Conservation (phyloP, 2,329 filamentous ascomycete genomes). For the Xylariaceae sp. region DNA sequence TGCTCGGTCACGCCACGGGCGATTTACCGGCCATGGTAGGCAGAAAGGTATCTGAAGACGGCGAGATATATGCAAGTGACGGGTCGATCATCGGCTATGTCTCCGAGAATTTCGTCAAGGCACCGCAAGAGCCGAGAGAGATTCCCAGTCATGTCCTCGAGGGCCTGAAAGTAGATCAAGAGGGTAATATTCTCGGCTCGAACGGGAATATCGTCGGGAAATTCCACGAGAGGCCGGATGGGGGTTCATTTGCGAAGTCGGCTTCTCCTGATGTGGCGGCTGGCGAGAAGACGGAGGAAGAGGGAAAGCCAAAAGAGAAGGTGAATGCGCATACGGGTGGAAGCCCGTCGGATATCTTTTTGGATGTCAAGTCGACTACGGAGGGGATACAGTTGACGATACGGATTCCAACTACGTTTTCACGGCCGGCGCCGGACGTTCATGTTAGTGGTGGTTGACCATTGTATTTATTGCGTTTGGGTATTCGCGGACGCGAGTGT, state of each 20-base stretch:
- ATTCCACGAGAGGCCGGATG: constrained; percentile 38
- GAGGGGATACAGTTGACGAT: constrained; percentile 54
- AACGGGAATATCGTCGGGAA: constrained; percentile 43
- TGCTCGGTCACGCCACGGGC: constrained; percentile 47
- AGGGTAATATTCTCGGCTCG: constrained; percentile 42
- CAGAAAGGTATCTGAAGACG: constrained; percentile 39
- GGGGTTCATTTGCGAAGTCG: constrained; percentile 18
- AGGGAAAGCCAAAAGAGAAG: constrained; percentile 27
- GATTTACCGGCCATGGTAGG: constrained; percentile 53
- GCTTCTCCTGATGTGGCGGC: background rate
- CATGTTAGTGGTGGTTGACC: background rate
- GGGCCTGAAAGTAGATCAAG: constrained; percentile 38
- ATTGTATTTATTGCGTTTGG: background rate
- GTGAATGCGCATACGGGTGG: constrained; percentile 35
- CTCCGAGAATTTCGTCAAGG: constrained; percentile 35
- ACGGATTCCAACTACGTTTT: constrained; percentile 52
- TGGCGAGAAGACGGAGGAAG: constrained; percentile 23
- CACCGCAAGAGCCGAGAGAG: constrained; percentile 21
- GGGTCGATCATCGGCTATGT: constrained; percentile 42
- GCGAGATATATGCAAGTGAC: constrained; percentile 42
- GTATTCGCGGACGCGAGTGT: too few relatives aligned
- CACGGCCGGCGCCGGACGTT: constrained; percentile 27
- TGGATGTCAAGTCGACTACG: constrained; percentile 51
- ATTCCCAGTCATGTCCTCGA: constrained; percentile 26
- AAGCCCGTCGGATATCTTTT: constrained; percentile 48